phyloP scores from a whole-genome alignment of 1,284 basidiomycete genomes.

The Irpex lacteus region DNA sequence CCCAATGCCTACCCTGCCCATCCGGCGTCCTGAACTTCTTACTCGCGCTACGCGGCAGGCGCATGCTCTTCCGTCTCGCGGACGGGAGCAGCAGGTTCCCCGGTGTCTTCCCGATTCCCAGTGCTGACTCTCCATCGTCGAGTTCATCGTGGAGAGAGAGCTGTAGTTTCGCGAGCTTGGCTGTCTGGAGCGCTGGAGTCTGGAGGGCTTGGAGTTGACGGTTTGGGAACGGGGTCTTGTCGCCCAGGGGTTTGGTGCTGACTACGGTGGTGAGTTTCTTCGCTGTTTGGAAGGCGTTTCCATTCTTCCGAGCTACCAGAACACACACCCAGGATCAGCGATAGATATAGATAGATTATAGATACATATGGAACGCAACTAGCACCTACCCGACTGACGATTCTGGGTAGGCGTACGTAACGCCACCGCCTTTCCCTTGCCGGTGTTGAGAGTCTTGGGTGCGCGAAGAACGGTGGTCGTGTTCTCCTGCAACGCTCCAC shows the following conservation, averaged over 20 bases:
- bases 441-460: too few species aligned
- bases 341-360: neutral
- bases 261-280: conserved; percentile 15
- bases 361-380: neutral
- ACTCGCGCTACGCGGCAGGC: conserved; percentile 29
- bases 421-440: too few species aligned
- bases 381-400: neutral
- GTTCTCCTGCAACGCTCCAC: too few species aligned
- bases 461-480: too few species aligned
- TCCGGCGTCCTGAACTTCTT: conserved; percentile 60
- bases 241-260: conserved; percentile 46
- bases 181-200: conserved; percentile 28
- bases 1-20: conserved; percentile 70
- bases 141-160: conserved; percentile 16
- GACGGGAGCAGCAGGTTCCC: conserved; percentile 53
- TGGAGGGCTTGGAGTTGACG: conserved; percentile 32
- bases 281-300: neutral
- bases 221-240: conserved; percentile 58
- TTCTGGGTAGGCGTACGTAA: neutral
- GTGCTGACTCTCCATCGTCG: conserved; percentile 8
- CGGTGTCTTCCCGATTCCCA: conserved; percentile 27
- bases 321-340: too few species aligned
- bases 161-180: conserved; percentile 31
- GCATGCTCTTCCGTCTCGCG: conserved; percentile 41
- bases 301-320: conserved; percentile 13